Conservation (phyloP, 805 yeast species). For the Candida krabiensis region DNA sequence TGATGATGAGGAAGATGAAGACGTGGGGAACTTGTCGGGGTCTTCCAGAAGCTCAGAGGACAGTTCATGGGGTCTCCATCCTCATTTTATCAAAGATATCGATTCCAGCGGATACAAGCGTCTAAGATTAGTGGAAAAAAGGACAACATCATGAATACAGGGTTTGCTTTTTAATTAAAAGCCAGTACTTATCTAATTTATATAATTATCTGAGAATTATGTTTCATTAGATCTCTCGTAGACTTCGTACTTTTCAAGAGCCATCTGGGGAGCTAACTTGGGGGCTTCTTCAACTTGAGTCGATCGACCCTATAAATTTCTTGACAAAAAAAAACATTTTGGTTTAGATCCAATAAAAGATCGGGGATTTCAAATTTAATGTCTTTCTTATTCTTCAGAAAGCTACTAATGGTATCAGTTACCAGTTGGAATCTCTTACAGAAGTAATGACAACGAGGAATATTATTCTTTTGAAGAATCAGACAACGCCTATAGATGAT, state of each 20-base stretch:
- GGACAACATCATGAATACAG: not conserved
- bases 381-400: not conserved
- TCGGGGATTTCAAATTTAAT: not conserved
- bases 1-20: constrained; percentile 4
- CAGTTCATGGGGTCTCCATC: constrained; percentile 12
- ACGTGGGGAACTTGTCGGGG: constrained; percentile 3
- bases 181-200: not conserved
- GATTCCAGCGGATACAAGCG: constrained; percentile 14
- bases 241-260: no score
- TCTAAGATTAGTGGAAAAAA: constrained; percentile 19
- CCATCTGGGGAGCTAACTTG: no score
- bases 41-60: constrained; percentile 3
- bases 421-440: no score
- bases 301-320: constrained; percentile 7
- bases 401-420: no score
- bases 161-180: constrained; percentile 1
- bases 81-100: constrained; percentile 1
- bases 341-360: constrained; percentile 1
- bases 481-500: constrained; percentile 66
- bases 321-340: no score
- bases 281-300: not conserved
- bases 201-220: no score
- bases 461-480: constrained; percentile 67
- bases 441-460: constrained; percentile 13
- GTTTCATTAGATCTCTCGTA: no score